Evolutionary conservation across 73 alveolate species (phyloP).

Genomic region (Tetrahymena thermophila): DNA sequence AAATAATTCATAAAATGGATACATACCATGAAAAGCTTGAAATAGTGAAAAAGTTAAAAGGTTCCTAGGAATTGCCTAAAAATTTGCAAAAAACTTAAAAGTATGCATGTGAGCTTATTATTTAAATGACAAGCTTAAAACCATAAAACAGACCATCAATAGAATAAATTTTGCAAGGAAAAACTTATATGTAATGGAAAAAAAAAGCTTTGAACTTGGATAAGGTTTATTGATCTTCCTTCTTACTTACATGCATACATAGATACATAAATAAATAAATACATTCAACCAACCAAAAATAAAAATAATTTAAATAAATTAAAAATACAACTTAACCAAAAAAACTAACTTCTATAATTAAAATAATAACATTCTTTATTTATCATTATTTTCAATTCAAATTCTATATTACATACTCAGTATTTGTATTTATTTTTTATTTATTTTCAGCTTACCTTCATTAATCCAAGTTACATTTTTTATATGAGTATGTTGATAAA

Average conservation of each 20-base stretch:
- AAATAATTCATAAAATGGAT: constrained; percentile 45
- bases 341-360: neutral
- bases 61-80: constrained; percentile 15
- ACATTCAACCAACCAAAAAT: neutral
- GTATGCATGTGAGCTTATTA: neutral
- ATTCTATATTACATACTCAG: neutral
- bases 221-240: neutral
- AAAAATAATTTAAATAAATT: neutral
- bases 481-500: too few species aligned
- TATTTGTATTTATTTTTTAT: too few species aligned
- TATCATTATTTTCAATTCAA: neutral
- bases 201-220: neutral
- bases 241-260: too few species aligned
- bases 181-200: neutral
- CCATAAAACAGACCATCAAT: constrained; percentile 7
- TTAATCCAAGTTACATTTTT: too few species aligned
- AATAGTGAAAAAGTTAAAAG: constrained; percentile 14
- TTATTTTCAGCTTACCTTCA: too few species aligned
- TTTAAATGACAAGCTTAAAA: neutral
- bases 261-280: too few species aligned
- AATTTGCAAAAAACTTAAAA: neutral
- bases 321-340: neutral
- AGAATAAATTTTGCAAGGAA: neutral
- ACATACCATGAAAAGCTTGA: constrained; percentile 40
- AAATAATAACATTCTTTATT: neutral